These are phyloP conservation scores for Metarhizium humberi DNA, from an alignment of 2,329 filamentous ascomycete genomes.

Conservation along the genomic window DNA sequence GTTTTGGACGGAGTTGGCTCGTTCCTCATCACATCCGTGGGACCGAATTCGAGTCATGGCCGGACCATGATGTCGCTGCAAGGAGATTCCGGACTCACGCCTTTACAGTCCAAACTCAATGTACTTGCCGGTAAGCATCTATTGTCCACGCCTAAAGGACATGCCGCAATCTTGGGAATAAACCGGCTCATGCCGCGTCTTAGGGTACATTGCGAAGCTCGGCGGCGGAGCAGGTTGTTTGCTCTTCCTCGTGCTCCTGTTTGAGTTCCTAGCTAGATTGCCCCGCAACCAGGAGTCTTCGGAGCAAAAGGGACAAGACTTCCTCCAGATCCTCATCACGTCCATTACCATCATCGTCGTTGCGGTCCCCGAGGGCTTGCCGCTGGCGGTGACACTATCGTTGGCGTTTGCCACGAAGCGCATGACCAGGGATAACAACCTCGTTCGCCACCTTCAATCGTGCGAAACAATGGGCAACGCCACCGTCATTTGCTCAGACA, in stretches of 20 bases:
- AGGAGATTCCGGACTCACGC: slow-evolving; percentile 41
- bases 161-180: no score
- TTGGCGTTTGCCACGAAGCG: slow-evolving; percentile 61
- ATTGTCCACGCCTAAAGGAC: no score
- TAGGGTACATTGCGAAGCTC: slow-evolving; percentile 22
- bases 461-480: slow-evolving; percentile 67
- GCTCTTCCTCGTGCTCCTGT: slow-evolving; percentile 68
- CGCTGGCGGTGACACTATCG: slow-evolving; percentile 57
- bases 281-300: slow-evolving; percentile 36
- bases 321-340: slow-evolving; percentile 56
- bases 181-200: no score
- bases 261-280: slow-evolving; percentile 63
- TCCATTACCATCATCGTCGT: slow-evolving; percentile 59
- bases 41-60: slow-evolving; percentile 43
- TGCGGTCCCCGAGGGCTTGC: slow-evolving; percentile 57
- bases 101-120: slow-evolving; percentile 44
- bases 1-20: slow-evolving; percentile 41
- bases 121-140: slow-evolving; percentile 12
- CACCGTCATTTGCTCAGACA: slow-evolving; percentile 66
- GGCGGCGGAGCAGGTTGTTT: slow-evolving; percentile 60
- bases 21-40: slow-evolving; percentile 46
- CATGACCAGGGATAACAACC: slow-evolving; percentile 61
- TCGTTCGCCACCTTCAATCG: slow-evolving; percentile 56
- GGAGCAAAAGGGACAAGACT: slow-evolving; percentile 46
- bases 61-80: slow-evolving; percentile 47